Evolutionary conservation across 306 rosid species (phyloP).

Genomic region (Prunus mira): DNA sequence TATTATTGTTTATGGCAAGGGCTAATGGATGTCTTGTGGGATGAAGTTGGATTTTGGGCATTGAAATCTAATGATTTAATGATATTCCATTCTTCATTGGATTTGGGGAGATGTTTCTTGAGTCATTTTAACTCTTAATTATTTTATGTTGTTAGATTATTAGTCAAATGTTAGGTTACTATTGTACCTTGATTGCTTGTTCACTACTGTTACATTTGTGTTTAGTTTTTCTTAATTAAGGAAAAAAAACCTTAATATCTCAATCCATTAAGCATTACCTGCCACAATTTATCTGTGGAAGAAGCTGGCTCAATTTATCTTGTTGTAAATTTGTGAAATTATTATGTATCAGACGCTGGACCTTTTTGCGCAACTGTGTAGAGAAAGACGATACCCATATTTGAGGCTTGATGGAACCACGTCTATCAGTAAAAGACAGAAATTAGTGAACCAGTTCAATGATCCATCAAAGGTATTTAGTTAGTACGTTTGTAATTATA

Average conservation of each 20-base stretch:
- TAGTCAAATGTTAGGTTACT: neutral
- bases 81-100: neutral
- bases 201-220: neutral
- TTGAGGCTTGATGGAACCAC: constrained; percentile 94
- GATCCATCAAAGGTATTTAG: constrained; percentile 61
- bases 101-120: neutral
- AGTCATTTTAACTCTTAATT: neutral
- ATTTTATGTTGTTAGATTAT: neutral
- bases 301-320: constrained; percentile 6
- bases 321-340: constrained; percentile 24
- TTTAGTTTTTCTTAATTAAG: no score
- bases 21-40: neutral
- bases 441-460: constrained; percentile 84
- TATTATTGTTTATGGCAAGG: no score
- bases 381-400: constrained; percentile 88
- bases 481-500: constrained; percentile 13
- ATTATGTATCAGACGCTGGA: constrained; percentile 74
- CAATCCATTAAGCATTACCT: neutral
- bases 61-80: neutral
- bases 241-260: neutral
- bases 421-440: constrained; percentile 91
- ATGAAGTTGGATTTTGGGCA: neutral
- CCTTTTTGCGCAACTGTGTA: constrained; percentile 88
- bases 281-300: neutral
- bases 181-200: neutral